phyloP scores from a whole-genome alignment of 805 yeast genomes.

The Priceomyces castillae region DNA sequence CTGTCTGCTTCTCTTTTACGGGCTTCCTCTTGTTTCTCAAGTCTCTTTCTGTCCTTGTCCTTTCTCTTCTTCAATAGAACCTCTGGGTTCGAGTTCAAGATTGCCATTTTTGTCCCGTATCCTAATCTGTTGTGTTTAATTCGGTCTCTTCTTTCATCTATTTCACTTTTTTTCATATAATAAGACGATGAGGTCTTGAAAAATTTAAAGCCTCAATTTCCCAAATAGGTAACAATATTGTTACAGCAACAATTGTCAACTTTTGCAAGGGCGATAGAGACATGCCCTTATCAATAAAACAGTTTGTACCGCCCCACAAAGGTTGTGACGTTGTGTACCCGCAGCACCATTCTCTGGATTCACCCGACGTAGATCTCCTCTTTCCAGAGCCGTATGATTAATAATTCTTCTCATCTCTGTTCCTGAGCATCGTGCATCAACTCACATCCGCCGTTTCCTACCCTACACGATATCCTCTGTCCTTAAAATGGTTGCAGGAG shows the following conservation, averaged over 20 bases:
- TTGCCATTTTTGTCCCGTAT: constrained; percentile 29
- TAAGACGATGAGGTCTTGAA: constrained; percentile 4
- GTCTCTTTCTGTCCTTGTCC: constrained; percentile 67
- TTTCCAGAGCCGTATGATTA: too few species aligned
- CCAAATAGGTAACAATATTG: neutral
- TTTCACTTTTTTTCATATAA: neutral
- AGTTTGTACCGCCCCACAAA: too few species aligned
- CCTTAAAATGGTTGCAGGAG: too few species aligned
- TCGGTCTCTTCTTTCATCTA: constrained; percentile 7
- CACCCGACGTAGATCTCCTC: too few species aligned
- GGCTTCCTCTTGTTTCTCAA: constrained; percentile 70
- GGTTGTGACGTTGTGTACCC: too few species aligned
- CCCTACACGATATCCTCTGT: too few species aligned
- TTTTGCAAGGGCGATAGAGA: neutral
- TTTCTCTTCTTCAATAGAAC: constrained; percentile 75
- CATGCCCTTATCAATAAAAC: too few species aligned
- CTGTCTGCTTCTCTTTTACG: constrained; percentile 47
- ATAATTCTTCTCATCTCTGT: too few species aligned
- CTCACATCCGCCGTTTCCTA: too few species aligned
- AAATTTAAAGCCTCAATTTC: constrained; percentile 1
- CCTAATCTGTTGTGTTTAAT: neutral
- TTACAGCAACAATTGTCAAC: neutral
- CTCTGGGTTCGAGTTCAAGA: constrained; percentile 70
- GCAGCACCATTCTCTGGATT: too few species aligned
- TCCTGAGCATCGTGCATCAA: too few species aligned